Evolutionary conservation across 805 yeast genomes (phyloP).

Genomic region (Ogataea salicorniae): DNA sequence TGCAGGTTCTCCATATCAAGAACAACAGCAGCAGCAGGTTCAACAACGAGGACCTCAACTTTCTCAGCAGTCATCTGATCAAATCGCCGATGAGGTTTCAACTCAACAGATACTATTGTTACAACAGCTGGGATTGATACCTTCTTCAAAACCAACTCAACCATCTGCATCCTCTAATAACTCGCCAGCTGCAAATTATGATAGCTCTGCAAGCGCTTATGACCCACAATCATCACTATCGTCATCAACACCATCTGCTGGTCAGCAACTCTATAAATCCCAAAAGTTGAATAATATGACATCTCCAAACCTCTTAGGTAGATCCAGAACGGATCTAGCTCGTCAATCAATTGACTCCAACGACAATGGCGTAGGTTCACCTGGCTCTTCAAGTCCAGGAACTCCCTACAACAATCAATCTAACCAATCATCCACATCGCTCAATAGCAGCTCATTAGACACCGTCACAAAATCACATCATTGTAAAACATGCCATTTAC

Average conservation of each 20-base stretch:
- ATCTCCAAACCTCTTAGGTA: conserved; percentile 11
- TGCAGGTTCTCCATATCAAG: conserved; percentile 1
- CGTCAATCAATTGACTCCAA: neutral
- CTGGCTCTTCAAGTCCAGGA: neutral
- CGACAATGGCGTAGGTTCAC: neutral
- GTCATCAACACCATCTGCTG: neutral
- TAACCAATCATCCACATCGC: neutral
- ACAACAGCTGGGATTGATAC: conserved; percentile 10
- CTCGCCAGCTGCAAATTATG: too few species aligned
- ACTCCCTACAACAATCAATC: neutral
- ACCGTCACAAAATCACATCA: conserved; percentile 25
- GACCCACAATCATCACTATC: neutral
- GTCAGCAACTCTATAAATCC: conserved; percentile 5
- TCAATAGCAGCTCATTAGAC: neutral
- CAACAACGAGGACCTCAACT: neutral
- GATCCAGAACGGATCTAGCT: neutral
- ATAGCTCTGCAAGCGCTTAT: too few species aligned
- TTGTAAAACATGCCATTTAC: conserved; percentile 56
- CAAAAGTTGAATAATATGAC: conserved; percentile 2
- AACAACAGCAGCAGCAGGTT: conserved; percentile 5
- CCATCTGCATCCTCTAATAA: neutral
- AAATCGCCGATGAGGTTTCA: neutral
- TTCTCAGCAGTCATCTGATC: too few species aligned
- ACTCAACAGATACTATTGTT: conserved; percentile 3
- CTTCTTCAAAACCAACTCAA: neutral